Percentiles rank a stretch among this genome's conserved stretches.
Conservation (phyloP, 148 eudicot species). For the Fagopyrum homotropicum region DNA sequence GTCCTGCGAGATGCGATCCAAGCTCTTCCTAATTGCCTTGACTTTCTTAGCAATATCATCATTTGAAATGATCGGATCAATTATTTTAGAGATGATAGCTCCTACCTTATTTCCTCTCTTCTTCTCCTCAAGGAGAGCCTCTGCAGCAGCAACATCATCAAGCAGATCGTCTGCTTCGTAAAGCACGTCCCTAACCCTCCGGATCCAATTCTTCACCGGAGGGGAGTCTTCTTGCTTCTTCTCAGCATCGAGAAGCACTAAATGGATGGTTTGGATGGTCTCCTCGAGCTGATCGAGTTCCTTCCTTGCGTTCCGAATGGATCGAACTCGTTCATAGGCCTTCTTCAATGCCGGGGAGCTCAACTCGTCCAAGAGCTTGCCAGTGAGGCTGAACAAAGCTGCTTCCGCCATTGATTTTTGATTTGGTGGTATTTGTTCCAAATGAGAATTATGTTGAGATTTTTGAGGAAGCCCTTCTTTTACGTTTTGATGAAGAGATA, state of each 20-base stretch:
- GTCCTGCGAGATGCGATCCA: neutral
- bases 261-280: constrained; percentile 14
- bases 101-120: neutral
- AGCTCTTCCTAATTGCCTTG: neutral
- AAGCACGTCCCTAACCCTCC: constrained; percentile 11
- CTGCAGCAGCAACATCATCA: neutral
- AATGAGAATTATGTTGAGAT: too few species aligned
- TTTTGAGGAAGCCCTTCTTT: neutral
- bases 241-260: constrained; percentile 14
- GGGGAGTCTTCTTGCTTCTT: neutral
- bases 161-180: constrained; percentile 19
- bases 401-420: neutral
- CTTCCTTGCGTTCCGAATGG: neutral
- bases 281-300: constrained; percentile 11
- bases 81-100: neutral
- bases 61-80: neutral
- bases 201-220: neutral
- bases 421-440: too few species aligned
- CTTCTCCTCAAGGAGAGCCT: neutral
- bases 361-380: neutral
- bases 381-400: neutral
- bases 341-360: neutral
- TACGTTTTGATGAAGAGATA: neutral
- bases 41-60: neutral
- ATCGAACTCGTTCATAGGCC: neutral